These are phyloP conservation scores for Aegilops bicornis DNA, from an alignment of 176 grass and related monocot genomes.

Conservation along the genomic window DNA sequence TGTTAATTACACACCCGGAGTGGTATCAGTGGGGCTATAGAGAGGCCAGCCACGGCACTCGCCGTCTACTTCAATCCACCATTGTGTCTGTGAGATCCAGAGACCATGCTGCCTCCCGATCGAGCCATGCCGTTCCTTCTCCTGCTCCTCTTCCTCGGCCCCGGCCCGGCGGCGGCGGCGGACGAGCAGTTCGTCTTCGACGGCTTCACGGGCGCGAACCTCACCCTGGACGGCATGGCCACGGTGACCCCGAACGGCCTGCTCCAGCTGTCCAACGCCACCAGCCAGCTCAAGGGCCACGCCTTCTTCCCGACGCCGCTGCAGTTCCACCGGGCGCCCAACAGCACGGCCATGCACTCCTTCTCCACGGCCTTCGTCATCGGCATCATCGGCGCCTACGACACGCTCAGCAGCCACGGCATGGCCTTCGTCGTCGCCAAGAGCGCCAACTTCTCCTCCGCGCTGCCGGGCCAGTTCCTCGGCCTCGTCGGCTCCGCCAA, in stretches of 20 bases:
- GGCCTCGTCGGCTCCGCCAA: constrained; percentile 57
- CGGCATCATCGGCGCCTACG: constrained; percentile 63
- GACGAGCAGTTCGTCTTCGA: constrained; percentile 62
- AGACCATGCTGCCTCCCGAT: not conserved
- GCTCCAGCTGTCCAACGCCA: constrained; percentile 61
- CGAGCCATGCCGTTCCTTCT: not conserved
- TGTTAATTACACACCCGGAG: not conserved
- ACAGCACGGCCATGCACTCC: constrained; percentile 53
- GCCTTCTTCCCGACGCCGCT: constrained; percentile 64
- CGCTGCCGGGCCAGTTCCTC: constrained; percentile 64
- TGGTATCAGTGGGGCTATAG: not conserved
- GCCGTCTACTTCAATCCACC: not conserved
- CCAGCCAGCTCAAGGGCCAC: constrained; percentile 58
- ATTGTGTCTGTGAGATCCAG: not conserved
- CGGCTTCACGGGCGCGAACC: constrained; percentile 57
- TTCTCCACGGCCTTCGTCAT: constrained; percentile 84
- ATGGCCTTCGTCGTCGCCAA: constrained; percentile 63
- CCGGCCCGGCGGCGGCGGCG: not conserved
- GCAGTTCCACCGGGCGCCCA: constrained; percentile 32
- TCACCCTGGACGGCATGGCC: constrained; percentile 64
- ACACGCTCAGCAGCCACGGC: constrained; percentile 69
- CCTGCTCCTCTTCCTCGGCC: constrained; percentile 22
- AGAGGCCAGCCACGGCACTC: not conserved
- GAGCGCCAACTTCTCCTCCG: constrained; percentile 46
- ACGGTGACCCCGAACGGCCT: constrained; percentile 49